phyloP scores from a whole-genome alignment of 1,139 yeast species.

The Lodderomyces margitis region DNA sequence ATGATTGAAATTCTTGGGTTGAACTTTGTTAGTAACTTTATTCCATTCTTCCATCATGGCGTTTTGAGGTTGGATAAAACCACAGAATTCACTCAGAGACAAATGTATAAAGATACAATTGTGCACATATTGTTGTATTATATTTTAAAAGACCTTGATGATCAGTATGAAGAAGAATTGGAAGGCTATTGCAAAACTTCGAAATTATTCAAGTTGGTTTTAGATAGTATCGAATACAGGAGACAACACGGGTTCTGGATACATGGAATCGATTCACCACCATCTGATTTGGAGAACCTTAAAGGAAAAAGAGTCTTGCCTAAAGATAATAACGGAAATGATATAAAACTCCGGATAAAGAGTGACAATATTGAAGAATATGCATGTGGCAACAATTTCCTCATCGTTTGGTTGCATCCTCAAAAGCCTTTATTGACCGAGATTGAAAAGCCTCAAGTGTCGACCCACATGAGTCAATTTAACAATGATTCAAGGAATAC shows the following conservation, averaged over 20 bases:
- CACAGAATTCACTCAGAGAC: constrained; percentile 16
- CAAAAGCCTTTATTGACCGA: constrained; percentile 26
- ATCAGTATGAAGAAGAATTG: constrained; percentile 28
- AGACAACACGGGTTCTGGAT: constrained; percentile 31
- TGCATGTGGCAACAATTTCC: constrained; percentile 30
- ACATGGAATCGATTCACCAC: constrained; percentile 23
- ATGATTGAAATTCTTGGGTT: constrained; percentile 41
- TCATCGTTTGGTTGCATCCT: constrained; percentile 34
- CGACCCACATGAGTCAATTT: constrained; percentile 15
- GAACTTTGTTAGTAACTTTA: constrained; percentile 44
- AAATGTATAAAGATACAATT: constrained; percentile 31
- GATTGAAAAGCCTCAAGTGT: constrained; percentile 12
- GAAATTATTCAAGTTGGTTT: constrained; percentile 22
- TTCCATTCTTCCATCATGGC: constrained; percentile 52
- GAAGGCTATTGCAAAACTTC: constrained; percentile 26
- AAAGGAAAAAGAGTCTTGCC: constrained; percentile 8
- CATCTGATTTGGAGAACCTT: constrained; percentile 17
- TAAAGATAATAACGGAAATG: constrained; percentile 6
- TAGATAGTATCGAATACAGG: constrained; percentile 30
- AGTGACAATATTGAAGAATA: constrained; percentile 30
- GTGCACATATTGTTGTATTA: constrained; percentile 32
- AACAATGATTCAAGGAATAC: constrained; percentile 13
- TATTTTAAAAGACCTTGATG: constrained; percentile 27
- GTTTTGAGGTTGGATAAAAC: constrained; percentile 21
- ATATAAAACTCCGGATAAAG: constrained; percentile 14